Conservation (phyloP, 768 basidiomycete species). For the Lyophyllum atratum region DNA sequence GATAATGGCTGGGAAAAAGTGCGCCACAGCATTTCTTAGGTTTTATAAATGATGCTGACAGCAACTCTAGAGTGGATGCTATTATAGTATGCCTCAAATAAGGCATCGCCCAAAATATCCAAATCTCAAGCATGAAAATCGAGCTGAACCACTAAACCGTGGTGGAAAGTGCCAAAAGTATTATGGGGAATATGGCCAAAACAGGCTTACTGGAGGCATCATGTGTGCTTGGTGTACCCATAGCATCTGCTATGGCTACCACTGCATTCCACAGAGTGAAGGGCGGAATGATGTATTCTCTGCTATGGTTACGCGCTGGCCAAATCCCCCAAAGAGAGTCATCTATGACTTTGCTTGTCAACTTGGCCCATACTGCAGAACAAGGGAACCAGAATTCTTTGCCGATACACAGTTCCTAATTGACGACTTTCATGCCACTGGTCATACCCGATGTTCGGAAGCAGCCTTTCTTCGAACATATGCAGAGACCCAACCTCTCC, state of each 20-base stretch:
- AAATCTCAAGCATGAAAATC: no score
- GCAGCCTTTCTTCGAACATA: conserved; percentile 20
- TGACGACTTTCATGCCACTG: conserved; percentile 32
- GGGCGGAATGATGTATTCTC: conserved; percentile 21
- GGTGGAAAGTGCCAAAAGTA: conserved; percentile 23
- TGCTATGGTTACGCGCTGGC: conserved; percentile 13
- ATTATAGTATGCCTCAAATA: conserved; percentile 19
- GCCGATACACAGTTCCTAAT: conserved; percentile 34
- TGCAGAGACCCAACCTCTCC: conserved; percentile 32
- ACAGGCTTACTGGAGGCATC: conserved; percentile 19
- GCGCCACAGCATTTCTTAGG: no score
- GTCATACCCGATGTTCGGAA: no score
- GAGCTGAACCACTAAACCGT: conserved; percentile 2
- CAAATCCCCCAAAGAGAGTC: conserved; percentile 24
- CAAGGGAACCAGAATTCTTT: conserved; percentile 29
- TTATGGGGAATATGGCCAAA: conserved; percentile 17
- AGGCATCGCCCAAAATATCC: conserved; percentile 8
- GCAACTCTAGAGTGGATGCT: conserved; percentile 10
- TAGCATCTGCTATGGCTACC: conserved; percentile 22
- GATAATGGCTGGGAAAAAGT: no score
- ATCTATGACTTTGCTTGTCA: conserved; percentile 36
- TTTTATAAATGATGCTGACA: no score
- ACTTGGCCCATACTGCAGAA: conserved; percentile 27
- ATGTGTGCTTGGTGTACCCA: conserved; percentile 25
- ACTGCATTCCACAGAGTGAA: conserved; percentile 18